Conservation (phyloP, 495 filamentous ascomycete genomes). For the Pseudomonodictys pantanalensis region DNA sequence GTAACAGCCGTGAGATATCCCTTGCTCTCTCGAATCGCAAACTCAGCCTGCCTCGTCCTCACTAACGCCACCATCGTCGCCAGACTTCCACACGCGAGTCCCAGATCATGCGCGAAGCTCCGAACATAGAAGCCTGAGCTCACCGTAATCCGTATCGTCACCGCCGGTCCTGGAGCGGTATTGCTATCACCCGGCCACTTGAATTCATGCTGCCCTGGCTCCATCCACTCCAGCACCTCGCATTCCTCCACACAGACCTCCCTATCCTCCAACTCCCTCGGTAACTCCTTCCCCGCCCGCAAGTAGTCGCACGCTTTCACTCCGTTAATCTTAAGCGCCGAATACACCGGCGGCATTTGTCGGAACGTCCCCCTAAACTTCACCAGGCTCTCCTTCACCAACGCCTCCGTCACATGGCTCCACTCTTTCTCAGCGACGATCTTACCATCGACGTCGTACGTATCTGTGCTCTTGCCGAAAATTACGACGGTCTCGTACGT, state of each 20-base stretch:
- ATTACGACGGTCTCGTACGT: conserved; percentile 80
- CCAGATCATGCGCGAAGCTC: conserved; percentile 84
- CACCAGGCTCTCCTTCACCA: conserved; percentile 69
- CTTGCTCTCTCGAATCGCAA: conserved; percentile 30
- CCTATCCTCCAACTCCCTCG: conserved; percentile 49
- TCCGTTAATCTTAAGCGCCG: conserved; percentile 80
- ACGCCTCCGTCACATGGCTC: conserved; percentile 69
- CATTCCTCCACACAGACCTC: conserved; percentile 70
- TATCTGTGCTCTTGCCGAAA: conserved; percentile 87
- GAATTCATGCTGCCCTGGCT: conserved; percentile 69
- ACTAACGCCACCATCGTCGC: conserved; percentile 81
- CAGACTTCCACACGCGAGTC: conserved; percentile 72
- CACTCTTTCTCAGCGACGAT: conserved; percentile 68
- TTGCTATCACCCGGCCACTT: conserved; percentile 74
- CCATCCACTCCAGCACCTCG: conserved; percentile 80
- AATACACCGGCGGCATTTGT: conserved; percentile 89
- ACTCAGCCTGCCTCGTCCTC: conserved; percentile 74
- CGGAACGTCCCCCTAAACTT: conserved; percentile 78
- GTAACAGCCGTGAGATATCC: conserved; percentile 71
- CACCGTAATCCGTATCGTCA: conserved; percentile 80
- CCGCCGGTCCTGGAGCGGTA: conserved; percentile 61
- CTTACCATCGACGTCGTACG: conserved; percentile 79
- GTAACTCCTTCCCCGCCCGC: conserved; percentile 80
- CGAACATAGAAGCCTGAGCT: conserved; percentile 95
- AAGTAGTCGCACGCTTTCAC: conserved; percentile 94